Base-by-base conservation (phyloP, 1,139 yeast species). In the Meyerozyma smithsonii region DNA sequence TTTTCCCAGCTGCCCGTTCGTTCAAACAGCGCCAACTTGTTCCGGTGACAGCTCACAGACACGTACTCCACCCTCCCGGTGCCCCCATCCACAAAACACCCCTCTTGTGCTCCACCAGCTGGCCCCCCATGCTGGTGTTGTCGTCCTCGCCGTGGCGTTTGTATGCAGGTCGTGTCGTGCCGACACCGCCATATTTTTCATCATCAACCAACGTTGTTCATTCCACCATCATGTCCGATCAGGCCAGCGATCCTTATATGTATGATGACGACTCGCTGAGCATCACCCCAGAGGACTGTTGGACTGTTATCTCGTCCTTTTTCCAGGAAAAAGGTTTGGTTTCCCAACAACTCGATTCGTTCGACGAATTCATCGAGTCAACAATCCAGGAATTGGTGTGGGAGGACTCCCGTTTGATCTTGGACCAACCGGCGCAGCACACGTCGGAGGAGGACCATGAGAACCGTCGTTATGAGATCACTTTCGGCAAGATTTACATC, bases 361-460 rank as follows among this genome's bases (percentile, higher is more conserved):
- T 94, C 62, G 96, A 94, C 66, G 98, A 94, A 69, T 94, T 94
- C 64, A 90, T 94, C 52, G 96, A 89, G 62, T 82, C 96, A 23
- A 88, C 97, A 36, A 87, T 94, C 61, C 98, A 94, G 67, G 97
- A 92, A 58, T 79, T 94, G 50, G 96, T 94, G 32, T 81, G 95
- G 76, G 99, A 94, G 66, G 98, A 94, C 62, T 84, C 94, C 38
- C 89, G 90, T 47, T 74, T 94, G 62, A 89, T 94, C 46, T 72
- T 94, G 52, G 98, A 94, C 66, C 97, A 92, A 65, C 95, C 97
- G 11, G 98, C 98, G 23, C 98, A 94, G 65, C 97, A 92, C 59
- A 84, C 95, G 3, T 82, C 94, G 21, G 96, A 88, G 51, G 77
- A 79, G 43, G 97, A 92, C 61, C 85, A 87, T 58, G 81, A 87